Base-by-base conservation (phyloP, 129 eudicot species). In the Flaveria ramosissima region DNA sequence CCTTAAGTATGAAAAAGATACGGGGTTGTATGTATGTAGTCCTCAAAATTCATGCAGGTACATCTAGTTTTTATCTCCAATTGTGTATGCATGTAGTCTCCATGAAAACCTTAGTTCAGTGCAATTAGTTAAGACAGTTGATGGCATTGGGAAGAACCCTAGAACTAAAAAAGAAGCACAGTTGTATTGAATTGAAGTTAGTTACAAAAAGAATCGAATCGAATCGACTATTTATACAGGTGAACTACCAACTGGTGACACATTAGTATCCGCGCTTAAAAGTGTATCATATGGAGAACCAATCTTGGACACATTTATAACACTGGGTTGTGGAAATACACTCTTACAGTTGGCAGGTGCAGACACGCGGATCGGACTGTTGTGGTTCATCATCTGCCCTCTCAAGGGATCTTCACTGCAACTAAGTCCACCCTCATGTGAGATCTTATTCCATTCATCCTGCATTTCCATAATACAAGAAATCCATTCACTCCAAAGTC, bases 361-460 rank as follows among this genome's bases (percentile, higher is more conserved):
- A 64, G 56, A 74, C 62, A 55, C 75, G 16, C 57, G 83, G 53
- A 46, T 47, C 51, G 75, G 41, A 15, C 80, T 72, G 68, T 81
- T 67, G 52, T 55, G 84, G 68, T 60, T 69, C 72, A 72, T 17
- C 78, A 43, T 61, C 62, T 71, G 53, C 78, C 79, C 77, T 13
- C 82, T 70, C 19, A 26, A 57, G 23, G 76, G 61, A 43, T 72
- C 84, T 66, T 83, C 83, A 75, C 76, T 60, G 24, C 81, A 78
- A 73, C 78, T 74, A 36, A 45, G 60, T 76, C 72, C 84, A 77
- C 68, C 59, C 59, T 52, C 82, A 79, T 43, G 55, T 11, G 51
- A 70, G 53, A 47, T 57, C 47, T 60, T 75, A 63, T 48, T 78
- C 86, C 78, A 75, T 9, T 48, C 77, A 19, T 83, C 85, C 89